Base-by-base conservation (phyloP, 768 basidiomycete species). In the Trametes maxima region DNA sequence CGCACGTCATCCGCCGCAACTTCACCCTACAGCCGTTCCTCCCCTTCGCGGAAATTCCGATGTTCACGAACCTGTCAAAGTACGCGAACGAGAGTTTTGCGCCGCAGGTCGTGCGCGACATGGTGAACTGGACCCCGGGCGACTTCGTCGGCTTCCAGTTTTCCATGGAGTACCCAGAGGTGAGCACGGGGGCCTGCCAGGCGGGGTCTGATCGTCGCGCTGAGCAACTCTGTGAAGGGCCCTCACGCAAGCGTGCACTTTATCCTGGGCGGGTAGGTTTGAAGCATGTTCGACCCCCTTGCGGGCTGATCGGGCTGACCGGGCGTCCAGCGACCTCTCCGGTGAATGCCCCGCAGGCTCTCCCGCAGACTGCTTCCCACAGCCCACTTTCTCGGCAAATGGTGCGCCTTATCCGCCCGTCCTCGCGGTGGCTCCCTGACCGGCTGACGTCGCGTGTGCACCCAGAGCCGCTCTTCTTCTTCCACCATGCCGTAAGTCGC, bases 391-490 rank as follows among this genome's bases (percentile, higher is more conserved):
- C 65, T 66, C 76, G 2, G 61, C 75, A 2, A 76, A 76, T 36
- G 76, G 75, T 74, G 2, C 8, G 40, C 44, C 47, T 35, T 40
- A 28, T 39, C 19, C 10, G 19, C 10, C 14, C 6, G 21, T 28
- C 11, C 17, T n/a, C 25, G n/a, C 39, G 28, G 19, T 33, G 5
- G 5, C 24, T 22, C 57, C 22, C 46, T 24, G 22, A 33, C 37
- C 10, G 33, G 25, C 13, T 25, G 28, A 42, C 13, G 25, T 58
- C 53, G 35, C 10, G 17, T 8, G 8, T 25, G n/a, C 24, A 5
- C 44, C 1, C 44, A 77, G 75, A 75, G 6, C 75, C 76, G 2
- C 56, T 77, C 19, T 76, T 77, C 65, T 77, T 65, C 64, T 40
- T 76, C 45, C 74, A 76, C 65, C 76, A 76, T 56, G 72, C 70